Percentiles rank a stretch among this genome's conserved stretches.
Evolutionary conservation across 2,329 filamentous ascomycete species (phyloP).

Genomic region (Verticillium longisporum): DNA sequence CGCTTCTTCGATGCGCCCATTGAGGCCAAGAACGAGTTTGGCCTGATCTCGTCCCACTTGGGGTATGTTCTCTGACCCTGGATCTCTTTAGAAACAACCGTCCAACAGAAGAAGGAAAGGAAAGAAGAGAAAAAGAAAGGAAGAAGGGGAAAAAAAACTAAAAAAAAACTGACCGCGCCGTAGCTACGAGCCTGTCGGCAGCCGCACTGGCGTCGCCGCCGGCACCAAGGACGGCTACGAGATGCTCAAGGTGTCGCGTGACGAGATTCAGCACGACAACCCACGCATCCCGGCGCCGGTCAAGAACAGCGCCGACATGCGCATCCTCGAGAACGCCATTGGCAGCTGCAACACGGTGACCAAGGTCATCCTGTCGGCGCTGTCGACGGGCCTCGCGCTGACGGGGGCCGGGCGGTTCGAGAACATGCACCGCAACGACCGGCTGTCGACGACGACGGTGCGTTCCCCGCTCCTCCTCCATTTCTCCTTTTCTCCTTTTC

Average conservation of each 20-base stretch:
- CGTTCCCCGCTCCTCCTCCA: not conserved
- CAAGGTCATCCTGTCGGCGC: slow-evolving; percentile 42
- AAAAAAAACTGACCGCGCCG: not conserved
- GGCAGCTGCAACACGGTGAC: slow-evolving; percentile 42
- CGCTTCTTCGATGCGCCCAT: slow-evolving; percentile 46
- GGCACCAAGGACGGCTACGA: slow-evolving; percentile 46
- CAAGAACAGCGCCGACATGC: slow-evolving; percentile 40
- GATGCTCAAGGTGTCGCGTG: slow-evolving; percentile 45
- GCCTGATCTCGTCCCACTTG: slow-evolving; percentile 45
- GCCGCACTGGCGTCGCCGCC: slow-evolving; percentile 37
- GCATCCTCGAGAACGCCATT: slow-evolving; percentile 41
- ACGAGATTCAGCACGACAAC: slow-evolving; percentile 40
- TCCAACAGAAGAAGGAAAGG: too few relatives aligned
- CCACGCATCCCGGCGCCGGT: slow-evolving; percentile 38
- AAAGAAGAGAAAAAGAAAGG: too few relatives aligned
- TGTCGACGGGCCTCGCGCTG: slow-evolving; percentile 40
- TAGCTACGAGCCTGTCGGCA: slow-evolving; percentile 42
- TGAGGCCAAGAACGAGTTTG: slow-evolving; percentile 50
- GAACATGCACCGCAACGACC: slow-evolving; percentile 43
- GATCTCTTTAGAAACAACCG: too few relatives aligned
- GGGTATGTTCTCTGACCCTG: slow-evolving; percentile 25
- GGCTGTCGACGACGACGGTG: slow-evolving; percentile 36
- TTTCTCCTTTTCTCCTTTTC: too few relatives aligned
- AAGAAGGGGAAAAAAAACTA: too few relatives aligned
- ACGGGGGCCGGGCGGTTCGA: slow-evolving; percentile 39